Percentiles rank a stretch among this genome's conserved stretches.
phyloP scores from a whole-genome alignment of 257 asterid genomes.

The Coffea canephora region DNA sequence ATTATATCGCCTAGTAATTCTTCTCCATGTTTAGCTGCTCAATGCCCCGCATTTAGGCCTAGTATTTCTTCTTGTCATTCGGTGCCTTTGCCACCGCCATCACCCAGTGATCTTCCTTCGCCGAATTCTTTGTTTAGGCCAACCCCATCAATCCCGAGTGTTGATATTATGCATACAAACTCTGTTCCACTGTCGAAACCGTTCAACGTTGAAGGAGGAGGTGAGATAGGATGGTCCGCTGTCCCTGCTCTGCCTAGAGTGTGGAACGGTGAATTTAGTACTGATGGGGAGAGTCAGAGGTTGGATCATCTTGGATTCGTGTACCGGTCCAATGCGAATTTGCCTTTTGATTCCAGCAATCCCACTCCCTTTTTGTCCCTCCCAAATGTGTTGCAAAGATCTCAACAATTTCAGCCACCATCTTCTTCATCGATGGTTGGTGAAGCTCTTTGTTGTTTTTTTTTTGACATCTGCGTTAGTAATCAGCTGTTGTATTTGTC shows the following conservation, averaged over 20 bases:
- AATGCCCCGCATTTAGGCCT: constrained; percentile 37
- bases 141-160: constrained; percentile 33
- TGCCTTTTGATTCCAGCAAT: constrained; percentile 26
- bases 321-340: constrained; percentile 22
- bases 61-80: constrained; percentile 31
- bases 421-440: constrained; percentile 54
- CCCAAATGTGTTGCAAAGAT: constrained; percentile 41
- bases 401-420: constrained; percentile 46
- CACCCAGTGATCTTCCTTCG: constrained; percentile 35
- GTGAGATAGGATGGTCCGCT: constrained; percentile 30
- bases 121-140: constrained; percentile 38
- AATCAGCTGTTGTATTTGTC: neutral
- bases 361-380: constrained; percentile 29
- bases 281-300: constrained; percentile 31
- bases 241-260: constrained; percentile 36
- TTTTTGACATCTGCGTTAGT: neutral
- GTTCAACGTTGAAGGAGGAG: constrained; percentile 22
- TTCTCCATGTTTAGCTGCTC: constrained; percentile 21
- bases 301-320: constrained; percentile 38
- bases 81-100: constrained; percentile 25
- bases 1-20: constrained; percentile 36
- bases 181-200: constrained; percentile 33
- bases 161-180: constrained; percentile 33
- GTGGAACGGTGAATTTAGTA: constrained; percentile 42
- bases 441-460: neutral